Evolutionary conservation across 1,284 basidiomycete species (phyloP).

Genomic region (Hypsizygus ulmarius): DNA sequence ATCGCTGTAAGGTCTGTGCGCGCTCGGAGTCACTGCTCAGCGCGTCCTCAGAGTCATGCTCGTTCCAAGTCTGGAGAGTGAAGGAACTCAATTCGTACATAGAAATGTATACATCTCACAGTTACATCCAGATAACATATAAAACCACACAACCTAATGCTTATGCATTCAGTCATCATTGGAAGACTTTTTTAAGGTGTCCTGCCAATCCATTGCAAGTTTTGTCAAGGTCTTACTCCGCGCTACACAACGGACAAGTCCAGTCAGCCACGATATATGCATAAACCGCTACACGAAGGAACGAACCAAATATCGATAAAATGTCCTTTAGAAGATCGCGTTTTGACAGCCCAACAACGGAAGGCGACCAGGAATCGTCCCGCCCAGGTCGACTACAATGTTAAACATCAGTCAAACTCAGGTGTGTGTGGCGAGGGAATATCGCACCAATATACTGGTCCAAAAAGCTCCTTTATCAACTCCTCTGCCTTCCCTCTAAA

Average conservation of each 20-base stretch:
- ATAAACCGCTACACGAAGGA: not conserved
- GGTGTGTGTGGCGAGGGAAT: not conserved
- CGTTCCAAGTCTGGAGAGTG: too few species aligned
- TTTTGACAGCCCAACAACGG: slow-evolving; percentile 67
- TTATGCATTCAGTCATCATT: slow-evolving; percentile 38
- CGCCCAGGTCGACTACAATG: slow-evolving; percentile 63
- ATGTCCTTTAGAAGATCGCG: slow-evolving; percentile 81
- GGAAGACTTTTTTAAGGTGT: slow-evolving; percentile 61
- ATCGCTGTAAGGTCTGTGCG: too few species aligned
- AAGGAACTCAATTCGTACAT: not conserved
- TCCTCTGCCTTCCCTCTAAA: slow-evolving; percentile 86
- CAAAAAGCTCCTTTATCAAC: slow-evolving; percentile 81
- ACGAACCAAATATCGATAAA: slow-evolving; percentile 69
- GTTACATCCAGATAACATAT: slow-evolving; percentile 7
- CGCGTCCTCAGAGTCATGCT: too few species aligned
- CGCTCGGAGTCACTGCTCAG: too few species aligned
- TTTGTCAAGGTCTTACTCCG: slow-evolving; percentile 70
- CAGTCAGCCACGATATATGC: not conserved
- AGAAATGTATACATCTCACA: not conserved
- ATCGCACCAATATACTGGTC: slow-evolving; percentile 77
- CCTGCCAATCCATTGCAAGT: slow-evolving; percentile 77
- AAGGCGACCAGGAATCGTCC: slow-evolving; percentile 66
- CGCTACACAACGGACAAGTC: slow-evolving; percentile 37
- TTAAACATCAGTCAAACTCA: slow-evolving; percentile 6
- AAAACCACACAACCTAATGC: not conserved